A percentile compares a stretch with the other conserved stretches of the same genome.
Evolutionary conservation across 352 stramenopile genomes (phyloP).

Genomic region (Thraustochytrium sp.): DNA sequence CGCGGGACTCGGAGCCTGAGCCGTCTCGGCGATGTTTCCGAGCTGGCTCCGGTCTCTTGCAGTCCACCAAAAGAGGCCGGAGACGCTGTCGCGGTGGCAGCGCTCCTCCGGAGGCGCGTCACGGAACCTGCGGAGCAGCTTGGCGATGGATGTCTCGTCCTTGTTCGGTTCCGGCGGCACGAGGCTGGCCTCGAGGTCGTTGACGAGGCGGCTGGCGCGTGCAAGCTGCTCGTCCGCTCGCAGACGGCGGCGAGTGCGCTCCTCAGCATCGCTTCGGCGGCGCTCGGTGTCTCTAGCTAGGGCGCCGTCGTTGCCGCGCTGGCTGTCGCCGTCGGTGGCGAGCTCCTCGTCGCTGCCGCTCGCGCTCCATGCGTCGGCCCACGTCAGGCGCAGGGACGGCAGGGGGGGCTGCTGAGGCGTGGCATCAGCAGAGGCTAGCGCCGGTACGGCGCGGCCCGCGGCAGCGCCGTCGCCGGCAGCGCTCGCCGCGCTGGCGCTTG

Average conservation of each 20-base stretch:
- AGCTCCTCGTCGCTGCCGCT: not conserved
- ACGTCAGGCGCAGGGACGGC: not conserved
- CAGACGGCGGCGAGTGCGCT: no score
- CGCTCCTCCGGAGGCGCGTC: not conserved
- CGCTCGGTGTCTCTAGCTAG: no score
- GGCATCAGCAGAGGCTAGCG: no score
- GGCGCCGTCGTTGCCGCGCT: not conserved
- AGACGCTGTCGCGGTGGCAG: not conserved
- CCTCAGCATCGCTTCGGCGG: no score
- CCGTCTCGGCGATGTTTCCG: not conserved
- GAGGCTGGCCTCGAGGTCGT: not conserved
- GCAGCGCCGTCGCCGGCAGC: no score
- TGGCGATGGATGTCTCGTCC: not conserved
- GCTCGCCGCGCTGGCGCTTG: no score
- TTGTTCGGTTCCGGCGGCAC: not conserved
- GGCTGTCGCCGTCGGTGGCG: not conserved
- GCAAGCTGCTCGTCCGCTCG: no score
- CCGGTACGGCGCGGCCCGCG: no score
- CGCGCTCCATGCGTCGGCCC: not conserved
- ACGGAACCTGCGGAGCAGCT: not conserved
- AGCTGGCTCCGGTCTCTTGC: not conserved
- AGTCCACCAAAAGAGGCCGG: not conserved
- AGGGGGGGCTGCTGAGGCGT: not conserved
- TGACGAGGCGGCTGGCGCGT: not conserved
- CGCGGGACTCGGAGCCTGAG: no score